A percentile compares a stretch with the other conserved stretches of the same genome.
These are phyloP conservation scores for Teratosphaeria viscida DNA, from an alignment of 2,329 filamentous ascomycete genomes.

Conservation along the genomic window DNA sequence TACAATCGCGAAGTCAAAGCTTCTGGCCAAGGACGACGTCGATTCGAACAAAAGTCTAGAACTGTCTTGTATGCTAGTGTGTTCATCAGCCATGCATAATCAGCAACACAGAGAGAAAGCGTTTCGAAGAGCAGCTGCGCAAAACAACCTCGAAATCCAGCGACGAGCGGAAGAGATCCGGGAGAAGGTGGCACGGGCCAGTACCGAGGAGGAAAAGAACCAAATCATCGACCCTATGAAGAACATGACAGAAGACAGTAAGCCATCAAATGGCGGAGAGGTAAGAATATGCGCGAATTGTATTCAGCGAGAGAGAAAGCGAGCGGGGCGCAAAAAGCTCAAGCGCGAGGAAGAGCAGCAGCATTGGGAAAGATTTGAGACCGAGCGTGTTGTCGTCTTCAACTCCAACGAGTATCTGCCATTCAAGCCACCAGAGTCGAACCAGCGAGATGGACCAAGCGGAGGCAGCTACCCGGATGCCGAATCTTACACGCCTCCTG, in stretches of 20 bases:
- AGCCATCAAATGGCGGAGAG: slow-evolving; percentile 80
- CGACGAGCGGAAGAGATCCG: slow-evolving; percentile 31
- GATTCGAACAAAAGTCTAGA: slow-evolving; percentile 65
- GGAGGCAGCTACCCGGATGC: slow-evolving; percentile 4
- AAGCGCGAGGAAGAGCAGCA: slow-evolving; percentile 91
- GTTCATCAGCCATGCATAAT: slow-evolving; percentile 82
- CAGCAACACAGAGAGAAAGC: slow-evolving; percentile 56
- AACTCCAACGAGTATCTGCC: slow-evolving; percentile 82
- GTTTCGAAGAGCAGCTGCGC: slow-evolving; percentile 46
- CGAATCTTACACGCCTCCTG: slow-evolving; percentile 27
- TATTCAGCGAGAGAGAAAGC: slow-evolving; percentile 81
- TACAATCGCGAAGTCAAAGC: slow-evolving; percentile 89
- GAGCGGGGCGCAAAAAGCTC: slow-evolving; percentile 82
- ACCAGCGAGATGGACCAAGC: slow-evolving; percentile 10
- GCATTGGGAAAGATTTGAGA: slow-evolving; percentile 70
- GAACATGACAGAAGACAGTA: slow-evolving; percentile 52
- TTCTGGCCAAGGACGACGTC: slow-evolving; percentile 64
- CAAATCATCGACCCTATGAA: slow-evolving; percentile 26
- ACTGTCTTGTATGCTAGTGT: slow-evolving; percentile 72
- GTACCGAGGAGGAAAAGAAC: slow-evolving; percentile 32
- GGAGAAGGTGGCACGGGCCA: slow-evolving; percentile 16
- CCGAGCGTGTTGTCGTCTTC: slow-evolving; percentile 76
- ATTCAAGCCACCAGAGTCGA: slow-evolving; percentile 53
- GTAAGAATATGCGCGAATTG: slow-evolving; percentile 88
- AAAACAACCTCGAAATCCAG: slow-evolving; percentile 33